Conservation (phyloP, 108 stramenopile species). For the Cyclostephanos invisitatus region DNA sequence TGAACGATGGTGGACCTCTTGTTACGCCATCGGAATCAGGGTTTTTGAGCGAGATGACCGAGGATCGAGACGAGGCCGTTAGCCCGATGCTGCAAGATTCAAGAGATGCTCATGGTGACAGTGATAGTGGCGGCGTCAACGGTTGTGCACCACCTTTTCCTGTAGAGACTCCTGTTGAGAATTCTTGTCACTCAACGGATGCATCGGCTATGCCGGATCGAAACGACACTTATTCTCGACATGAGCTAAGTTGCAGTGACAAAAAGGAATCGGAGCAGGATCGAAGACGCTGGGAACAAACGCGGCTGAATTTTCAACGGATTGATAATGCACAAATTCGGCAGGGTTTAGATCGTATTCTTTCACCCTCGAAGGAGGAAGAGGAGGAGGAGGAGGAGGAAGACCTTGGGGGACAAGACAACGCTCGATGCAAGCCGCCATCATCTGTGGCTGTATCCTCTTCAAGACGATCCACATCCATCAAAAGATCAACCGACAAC, state of each 20-base stretch:
- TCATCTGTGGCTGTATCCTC: neutral
- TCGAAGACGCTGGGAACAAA: constrained; percentile 38
- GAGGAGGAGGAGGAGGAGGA: neutral
- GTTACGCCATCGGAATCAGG: constrained; percentile 4
- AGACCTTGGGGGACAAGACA: neutral
- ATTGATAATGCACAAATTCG: constrained; percentile 23
- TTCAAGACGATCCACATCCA: neutral
- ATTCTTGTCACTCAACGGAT: no score
- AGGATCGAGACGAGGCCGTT: neutral
- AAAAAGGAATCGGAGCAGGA: constrained; percentile 10
- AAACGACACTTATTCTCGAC: neutral
- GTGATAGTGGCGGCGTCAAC: neutral
- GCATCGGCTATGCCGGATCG: constrained; percentile 5
- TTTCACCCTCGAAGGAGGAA: constrained; percentile 10
- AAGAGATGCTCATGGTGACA: neutral
- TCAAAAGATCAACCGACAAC: neutral
- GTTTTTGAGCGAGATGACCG: neutral
- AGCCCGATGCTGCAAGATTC: neutral
- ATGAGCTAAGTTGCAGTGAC: neutral
- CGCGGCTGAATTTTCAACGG: constrained; percentile 27
- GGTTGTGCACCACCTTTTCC: neutral
- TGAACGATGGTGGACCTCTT: neutral
- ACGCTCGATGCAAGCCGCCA: neutral
- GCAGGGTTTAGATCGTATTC: constrained; percentile 23
- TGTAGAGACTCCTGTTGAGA: neutral